A percentile compares a stretch with the other conserved stretches of the same genome.
Conservation (phyloP, 768 basidiomycete genomes). For the Lactifluus subvellereus region DNA sequence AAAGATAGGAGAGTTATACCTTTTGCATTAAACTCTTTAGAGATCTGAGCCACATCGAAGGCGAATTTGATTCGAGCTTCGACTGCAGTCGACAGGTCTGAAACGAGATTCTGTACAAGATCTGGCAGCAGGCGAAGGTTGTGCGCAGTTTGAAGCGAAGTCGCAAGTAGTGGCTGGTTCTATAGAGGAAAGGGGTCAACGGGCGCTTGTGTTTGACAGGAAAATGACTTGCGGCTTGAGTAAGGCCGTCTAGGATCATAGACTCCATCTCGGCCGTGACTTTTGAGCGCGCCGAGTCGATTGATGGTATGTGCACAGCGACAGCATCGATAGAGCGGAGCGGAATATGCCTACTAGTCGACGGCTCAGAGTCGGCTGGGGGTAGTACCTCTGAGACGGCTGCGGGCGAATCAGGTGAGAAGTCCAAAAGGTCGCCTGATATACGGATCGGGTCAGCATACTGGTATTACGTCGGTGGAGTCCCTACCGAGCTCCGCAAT, state of each 20-base stretch:
- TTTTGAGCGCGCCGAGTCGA: slow-evolving; percentile 62
- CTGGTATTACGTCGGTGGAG: not conserved
- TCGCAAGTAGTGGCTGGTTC: slow-evolving; percentile 89
- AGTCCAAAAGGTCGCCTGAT: slow-evolving; percentile 23
- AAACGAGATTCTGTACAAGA: slow-evolving; percentile 72
- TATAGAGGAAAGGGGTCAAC: slow-evolving; percentile 31
- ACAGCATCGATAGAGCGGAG: slow-evolving; percentile 73
- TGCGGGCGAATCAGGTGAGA: not conserved
- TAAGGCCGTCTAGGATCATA: slow-evolving; percentile 79
- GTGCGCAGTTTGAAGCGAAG: slow-evolving; percentile 92
- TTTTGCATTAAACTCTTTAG: slow-evolving; percentile 76
- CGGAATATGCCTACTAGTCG: slow-evolving; percentile 31
- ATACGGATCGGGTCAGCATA: not conserved
- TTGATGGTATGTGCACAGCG: slow-evolving; percentile 58
- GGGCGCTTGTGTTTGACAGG: not conserved
- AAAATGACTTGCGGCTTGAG: slow-evolving; percentile 54
- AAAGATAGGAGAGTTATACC: slow-evolving; percentile 38
- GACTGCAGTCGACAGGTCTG: slow-evolving; percentile 76
- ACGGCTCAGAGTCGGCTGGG: not conserved
- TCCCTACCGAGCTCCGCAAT: slow-evolving; percentile 81
- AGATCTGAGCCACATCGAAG: slow-evolving; percentile 84
- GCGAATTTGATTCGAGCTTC: slow-evolving; percentile 73
- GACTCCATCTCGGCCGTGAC: slow-evolving; percentile 86
- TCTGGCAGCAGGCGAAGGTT: slow-evolving; percentile 83
- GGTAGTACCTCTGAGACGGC: not conserved